A percentile compares a stretch with the other conserved stretches of the same genome.
Evolutionary conservation across 345 rosid genomes (phyloP).

Genomic region (Brassica juncea): DNA sequence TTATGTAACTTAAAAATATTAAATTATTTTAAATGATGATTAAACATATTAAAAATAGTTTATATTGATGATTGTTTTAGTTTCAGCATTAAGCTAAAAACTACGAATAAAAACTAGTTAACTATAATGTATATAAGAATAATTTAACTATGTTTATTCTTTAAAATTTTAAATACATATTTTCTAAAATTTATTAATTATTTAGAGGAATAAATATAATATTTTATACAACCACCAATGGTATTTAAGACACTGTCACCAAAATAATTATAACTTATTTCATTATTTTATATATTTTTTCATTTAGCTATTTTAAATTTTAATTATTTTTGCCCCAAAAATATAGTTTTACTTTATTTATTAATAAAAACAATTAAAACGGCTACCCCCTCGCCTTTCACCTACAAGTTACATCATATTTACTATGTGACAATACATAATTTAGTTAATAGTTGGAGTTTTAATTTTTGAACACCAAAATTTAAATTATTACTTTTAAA

Average conservation of each 20-base stretch:
- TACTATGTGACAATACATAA: neutral
- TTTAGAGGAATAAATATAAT: too few species aligned
- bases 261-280: too few species aligned
- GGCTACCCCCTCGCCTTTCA: neutral
- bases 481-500: neutral
- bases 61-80: neutral
- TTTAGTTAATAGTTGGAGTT: neutral
- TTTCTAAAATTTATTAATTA: too few species aligned
- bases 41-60: neutral
- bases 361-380: too few species aligned
- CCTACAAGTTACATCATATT: neutral
- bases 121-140: neutral
- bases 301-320: too few species aligned
- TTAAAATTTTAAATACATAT: too few species aligned
- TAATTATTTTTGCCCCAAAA: too few species aligned
- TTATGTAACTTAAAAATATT: neutral
- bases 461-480: neutral
- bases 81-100: neutral
- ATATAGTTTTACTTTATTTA: neutral
- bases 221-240: too few species aligned
- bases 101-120: neutral
- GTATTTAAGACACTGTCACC: too few species aligned
- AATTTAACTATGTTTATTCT: neutral
- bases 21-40: too few species aligned
- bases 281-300: too few species aligned